These are phyloP conservation scores for Pseudogymnoascus sp. DNA, from an alignment of 2,329 filamentous ascomycete genomes.

Conservation along the genomic window DNA sequence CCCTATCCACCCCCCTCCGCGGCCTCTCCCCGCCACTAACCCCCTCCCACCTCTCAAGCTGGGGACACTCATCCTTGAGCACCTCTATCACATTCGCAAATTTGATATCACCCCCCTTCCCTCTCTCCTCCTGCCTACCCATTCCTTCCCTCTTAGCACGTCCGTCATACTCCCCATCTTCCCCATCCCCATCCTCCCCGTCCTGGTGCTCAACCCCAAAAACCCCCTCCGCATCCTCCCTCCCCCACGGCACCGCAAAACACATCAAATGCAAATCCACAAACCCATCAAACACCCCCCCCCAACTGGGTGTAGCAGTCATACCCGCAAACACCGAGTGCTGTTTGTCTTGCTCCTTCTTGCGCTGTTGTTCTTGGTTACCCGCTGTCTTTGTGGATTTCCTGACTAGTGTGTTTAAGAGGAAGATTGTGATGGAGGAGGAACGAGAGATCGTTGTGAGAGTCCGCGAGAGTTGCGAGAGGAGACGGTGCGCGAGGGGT, in stretches of 20 bases:
- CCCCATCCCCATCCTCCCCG: constrained; percentile 7
- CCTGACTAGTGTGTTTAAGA: constrained; percentile 41
- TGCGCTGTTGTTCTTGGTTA: not conserved
- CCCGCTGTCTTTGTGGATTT: not conserved
- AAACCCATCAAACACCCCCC: constrained; percentile 45
- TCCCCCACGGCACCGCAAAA: constrained; percentile 34
- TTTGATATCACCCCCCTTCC: not conserved
- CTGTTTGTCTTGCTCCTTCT: not conserved
- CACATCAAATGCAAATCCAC: constrained; percentile 47
- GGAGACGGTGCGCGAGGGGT: constrained; percentile 36
- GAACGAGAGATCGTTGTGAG: constrained; percentile 38
- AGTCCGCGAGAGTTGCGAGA: constrained; percentile 40
- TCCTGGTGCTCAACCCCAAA: constrained; percentile 13
- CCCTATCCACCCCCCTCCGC: not conserved
- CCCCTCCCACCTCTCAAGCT: constrained; percentile 1
- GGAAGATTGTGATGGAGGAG: constrained; percentile 39
- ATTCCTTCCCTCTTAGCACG: constrained; percentile 11
- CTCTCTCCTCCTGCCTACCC: not conserved
- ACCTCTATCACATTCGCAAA: constrained; percentile 21
- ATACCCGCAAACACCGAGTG: not conserved
- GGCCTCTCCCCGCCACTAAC: not conserved
- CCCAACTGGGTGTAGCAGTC: constrained; percentile 25
- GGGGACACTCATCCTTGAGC: constrained; percentile 22
- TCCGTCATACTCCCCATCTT: constrained; percentile 10
- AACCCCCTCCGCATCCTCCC: constrained; percentile 32